Evolutionary conservation across 1,284 basidiomycete genomes (phyloP).

Genomic region (Rhodofomes roseus): DNA sequence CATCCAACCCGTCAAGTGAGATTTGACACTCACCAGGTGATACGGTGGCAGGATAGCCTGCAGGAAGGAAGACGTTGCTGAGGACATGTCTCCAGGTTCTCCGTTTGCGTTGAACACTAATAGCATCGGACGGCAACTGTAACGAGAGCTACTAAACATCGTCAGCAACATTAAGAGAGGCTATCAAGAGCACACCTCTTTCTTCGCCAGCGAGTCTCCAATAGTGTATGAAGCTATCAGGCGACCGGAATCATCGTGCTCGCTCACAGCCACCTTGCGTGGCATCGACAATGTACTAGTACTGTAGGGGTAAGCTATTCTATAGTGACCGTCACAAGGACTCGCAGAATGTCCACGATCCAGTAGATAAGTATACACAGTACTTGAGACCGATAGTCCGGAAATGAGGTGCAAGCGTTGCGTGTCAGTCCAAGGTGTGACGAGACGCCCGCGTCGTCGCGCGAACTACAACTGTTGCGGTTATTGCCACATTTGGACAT

Average conservation of each 20-base stretch:
- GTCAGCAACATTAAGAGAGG: neutral
- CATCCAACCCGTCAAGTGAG: neutral
- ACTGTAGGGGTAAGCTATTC: too few species aligned
- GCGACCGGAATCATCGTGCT: neutral
- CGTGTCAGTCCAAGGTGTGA: neutral
- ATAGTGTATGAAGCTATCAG: neutral
- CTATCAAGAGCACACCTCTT: neutral
- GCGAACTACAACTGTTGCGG: neutral
- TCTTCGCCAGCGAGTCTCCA: neutral
- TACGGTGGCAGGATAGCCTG: conserved; percentile 56
- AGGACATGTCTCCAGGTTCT: conserved; percentile 15
- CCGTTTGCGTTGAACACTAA: neutral
- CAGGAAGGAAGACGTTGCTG: conserved; percentile 52
- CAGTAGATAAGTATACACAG: too few species aligned
- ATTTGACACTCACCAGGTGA: conserved; percentile 43
- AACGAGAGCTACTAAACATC: neutral
- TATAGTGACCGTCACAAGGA: too few species aligned
- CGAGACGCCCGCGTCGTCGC: too few species aligned
- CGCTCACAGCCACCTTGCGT: neutral
- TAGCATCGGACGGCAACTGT: neutral
- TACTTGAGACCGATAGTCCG: too few species aligned
- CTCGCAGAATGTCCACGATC: neutral
- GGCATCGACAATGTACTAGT: neutral
- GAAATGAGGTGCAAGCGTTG: too few species aligned
- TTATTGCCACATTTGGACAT: neutral